These are phyloP conservation scores for Aspergillus sclerotioniger DNA, from an alignment of 495 filamentous ascomycete species.

Conservation along the genomic window DNA sequence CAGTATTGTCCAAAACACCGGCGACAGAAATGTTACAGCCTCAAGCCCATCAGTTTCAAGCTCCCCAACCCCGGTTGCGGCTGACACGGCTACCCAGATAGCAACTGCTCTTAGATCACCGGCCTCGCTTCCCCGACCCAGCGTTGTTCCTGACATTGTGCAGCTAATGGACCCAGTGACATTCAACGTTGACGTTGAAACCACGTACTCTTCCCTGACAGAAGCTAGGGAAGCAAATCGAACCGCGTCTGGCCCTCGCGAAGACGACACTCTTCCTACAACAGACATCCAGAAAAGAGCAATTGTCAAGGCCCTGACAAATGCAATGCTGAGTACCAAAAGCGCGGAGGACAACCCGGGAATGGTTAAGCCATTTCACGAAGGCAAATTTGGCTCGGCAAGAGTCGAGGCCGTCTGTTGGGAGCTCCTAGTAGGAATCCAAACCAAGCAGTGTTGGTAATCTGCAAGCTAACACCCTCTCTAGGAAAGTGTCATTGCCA, in stretches of 20 bases:
- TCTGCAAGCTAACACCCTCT: neutral
- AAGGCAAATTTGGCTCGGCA: constrained; percentile 11
- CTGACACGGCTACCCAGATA: too few relatives aligned
- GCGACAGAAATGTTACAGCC: too few relatives aligned
- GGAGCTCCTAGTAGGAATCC: constrained; percentile 26
- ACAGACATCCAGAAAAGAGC: constrained; percentile 17
- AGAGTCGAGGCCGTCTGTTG: constrained; percentile 20
- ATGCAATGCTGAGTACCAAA: constrained; percentile 17
- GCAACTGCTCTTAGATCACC: neutral
- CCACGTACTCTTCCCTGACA: constrained; percentile 8
- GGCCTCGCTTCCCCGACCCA: neutral
- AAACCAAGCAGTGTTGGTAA: neutral
- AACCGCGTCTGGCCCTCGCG: neutral
- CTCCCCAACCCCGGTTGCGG: too few relatives aligned
- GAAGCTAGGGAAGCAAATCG: constrained; percentile 8
- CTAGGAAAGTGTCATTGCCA: constrained; percentile 10
- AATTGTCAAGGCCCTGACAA: constrained; percentile 23
- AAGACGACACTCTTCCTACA: constrained; percentile 21
- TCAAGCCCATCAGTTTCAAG: too few relatives aligned
- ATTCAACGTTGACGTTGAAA: constrained; percentile 1
- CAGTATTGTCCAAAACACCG: too few relatives aligned
- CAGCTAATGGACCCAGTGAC: constrained; percentile 5
- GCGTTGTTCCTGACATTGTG: neutral
- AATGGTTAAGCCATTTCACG: constrained; percentile 31
- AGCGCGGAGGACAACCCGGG: constrained; percentile 30